Evolutionary conservation across 2,329 filamentous ascomycete species (phyloP).

Genomic region (Aschersonia sp.): DNA sequence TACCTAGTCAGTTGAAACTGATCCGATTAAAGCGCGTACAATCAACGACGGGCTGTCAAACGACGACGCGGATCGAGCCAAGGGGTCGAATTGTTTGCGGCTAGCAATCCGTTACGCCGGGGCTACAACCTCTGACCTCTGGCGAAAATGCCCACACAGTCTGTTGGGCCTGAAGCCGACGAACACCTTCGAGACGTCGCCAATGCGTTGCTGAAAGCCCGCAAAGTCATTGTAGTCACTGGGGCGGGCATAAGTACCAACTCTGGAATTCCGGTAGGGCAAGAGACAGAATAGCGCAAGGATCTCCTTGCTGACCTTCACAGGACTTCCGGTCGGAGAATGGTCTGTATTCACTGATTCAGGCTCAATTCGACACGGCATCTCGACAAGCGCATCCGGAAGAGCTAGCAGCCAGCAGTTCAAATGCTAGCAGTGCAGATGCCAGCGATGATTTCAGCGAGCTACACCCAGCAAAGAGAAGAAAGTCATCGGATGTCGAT

Average conservation of each 20-base stretch:
- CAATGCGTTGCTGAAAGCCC: conserved; percentile 46
- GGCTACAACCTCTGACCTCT: too few relatives aligned
- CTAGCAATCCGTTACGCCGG: too few relatives aligned
- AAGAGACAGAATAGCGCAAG: not conserved
- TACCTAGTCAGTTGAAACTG: too few relatives aligned
- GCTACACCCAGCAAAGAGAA: conserved; percentile 17
- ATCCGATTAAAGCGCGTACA: too few relatives aligned
- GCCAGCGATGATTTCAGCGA: conserved; percentile 7
- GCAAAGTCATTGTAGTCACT: conserved; percentile 57
- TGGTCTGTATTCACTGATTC: conserved; percentile 58
- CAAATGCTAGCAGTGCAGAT: conserved; percentile 9
- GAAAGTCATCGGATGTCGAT: conserved; percentile 11
- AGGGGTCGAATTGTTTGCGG: too few relatives aligned
- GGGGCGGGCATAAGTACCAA: conserved; percentile 65
- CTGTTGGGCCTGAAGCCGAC: conserved; percentile 35
- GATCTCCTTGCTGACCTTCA: conserved; percentile 5
- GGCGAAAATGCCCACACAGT: conserved; percentile 40
- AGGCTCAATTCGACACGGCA: conserved; percentile 47
- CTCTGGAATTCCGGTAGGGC: conserved; percentile 53
- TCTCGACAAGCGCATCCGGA: conserved; percentile 18
- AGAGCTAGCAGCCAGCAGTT: conserved; percentile 12
- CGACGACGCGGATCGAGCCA: too few relatives aligned
- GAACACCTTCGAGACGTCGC: conserved; percentile 50
- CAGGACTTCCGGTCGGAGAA: conserved; percentile 61
- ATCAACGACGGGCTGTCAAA: too few relatives aligned